Base-by-base conservation (phyloP, 108 stramenopile species). In the Nitzschia putrida region DNA sequence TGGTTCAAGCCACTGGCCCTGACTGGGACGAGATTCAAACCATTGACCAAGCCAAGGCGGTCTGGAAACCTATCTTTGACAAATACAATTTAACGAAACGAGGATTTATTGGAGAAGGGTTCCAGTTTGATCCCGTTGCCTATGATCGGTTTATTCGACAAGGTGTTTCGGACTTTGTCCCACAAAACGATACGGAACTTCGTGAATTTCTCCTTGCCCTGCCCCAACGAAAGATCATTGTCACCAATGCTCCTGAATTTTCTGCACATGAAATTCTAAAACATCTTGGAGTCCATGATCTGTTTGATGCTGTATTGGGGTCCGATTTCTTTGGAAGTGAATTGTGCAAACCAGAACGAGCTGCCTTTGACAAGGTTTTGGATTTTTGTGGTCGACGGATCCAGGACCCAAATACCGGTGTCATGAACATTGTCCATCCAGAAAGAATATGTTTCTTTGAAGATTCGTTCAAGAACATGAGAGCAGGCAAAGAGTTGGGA, bases 171-270 rank as follows among this genome's bases (percentile, higher is more conserved):
- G 25, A 68, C 23, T 80, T 43, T 37, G 53, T 76, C 12, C 18
- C 45, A 5, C 47, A 50, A 40, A 23, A 56, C 20, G 79, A 80
- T 57, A 8, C 40, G 2, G 66, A 67, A 16, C 51, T 80, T 10
- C 74, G 79, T 1, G 13, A 13, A 7, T 71, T 80, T 54, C 41
- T 80, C 26, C 47, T 66, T 54, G 69, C 74, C 44, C 45, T 80
- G 20, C 78, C 78, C 11, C 54, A 67, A 43, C 66, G 72, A 21
- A 79, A 79, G 45, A 13, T 79, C 7, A 60, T 79, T 0, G 73
- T 79, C 51, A 79, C 78, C 24, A 79, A 79, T 79, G 78, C 78
- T 26, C 78, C 78, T 20, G 78, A 79, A 51, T 67, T 61, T 23
- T 70, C 72, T 8, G 78, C 78, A 3, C 34, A 57, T 21, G 73